These are phyloP conservation scores for Elymus sibiricus DNA, from an alignment of 176 grass and related monocot genomes.

Conservation along the genomic window DNA sequence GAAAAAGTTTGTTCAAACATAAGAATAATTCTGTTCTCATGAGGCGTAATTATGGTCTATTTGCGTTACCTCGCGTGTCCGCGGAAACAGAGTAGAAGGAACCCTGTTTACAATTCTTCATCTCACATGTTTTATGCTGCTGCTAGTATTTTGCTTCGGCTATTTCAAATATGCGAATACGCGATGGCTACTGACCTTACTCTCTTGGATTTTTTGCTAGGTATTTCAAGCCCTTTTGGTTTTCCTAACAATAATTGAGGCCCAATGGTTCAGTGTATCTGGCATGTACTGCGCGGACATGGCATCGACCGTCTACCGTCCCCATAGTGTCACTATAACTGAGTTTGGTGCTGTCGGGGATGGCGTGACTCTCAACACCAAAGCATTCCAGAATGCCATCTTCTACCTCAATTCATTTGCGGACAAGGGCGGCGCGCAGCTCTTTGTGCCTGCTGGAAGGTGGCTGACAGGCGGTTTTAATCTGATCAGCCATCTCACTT, in stretches of 20 bases:
- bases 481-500: conserved; percentile 91
- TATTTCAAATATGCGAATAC: background rate
- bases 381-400: conserved; percentile 97
- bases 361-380: conserved; percentile 85
- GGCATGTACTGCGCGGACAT: conserved; percentile 76
- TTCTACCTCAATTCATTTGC: conserved; percentile 98
- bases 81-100: background rate
- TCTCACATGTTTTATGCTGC: background rate
- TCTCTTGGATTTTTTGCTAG: conserved; percentile 36
- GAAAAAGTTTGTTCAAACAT: too few species aligned
- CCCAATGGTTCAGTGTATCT: conserved; percentile 30
- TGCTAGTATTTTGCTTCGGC: background rate
- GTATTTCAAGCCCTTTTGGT: conserved; percentile 46
- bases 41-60: background rate
- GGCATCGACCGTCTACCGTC: conserved; percentile 62
- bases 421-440: conserved; percentile 85
- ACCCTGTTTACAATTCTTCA: background rate
- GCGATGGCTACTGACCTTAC: conserved; percentile 4
- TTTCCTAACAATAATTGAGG: conserved; percentile 34
- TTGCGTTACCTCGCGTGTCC: background rate
- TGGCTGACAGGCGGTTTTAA: conserved; percentile 96
- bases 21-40: background rate
- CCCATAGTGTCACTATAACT: conserved; percentile 89
- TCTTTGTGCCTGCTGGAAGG: conserved; percentile 94
- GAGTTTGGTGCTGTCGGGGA: conserved; percentile 96